A percentile compares a stretch with the other conserved stretches of the same genome.
Conservation (phyloP, 2,329 filamentous ascomycete genomes). For the Xylariaceae sp. region DNA sequence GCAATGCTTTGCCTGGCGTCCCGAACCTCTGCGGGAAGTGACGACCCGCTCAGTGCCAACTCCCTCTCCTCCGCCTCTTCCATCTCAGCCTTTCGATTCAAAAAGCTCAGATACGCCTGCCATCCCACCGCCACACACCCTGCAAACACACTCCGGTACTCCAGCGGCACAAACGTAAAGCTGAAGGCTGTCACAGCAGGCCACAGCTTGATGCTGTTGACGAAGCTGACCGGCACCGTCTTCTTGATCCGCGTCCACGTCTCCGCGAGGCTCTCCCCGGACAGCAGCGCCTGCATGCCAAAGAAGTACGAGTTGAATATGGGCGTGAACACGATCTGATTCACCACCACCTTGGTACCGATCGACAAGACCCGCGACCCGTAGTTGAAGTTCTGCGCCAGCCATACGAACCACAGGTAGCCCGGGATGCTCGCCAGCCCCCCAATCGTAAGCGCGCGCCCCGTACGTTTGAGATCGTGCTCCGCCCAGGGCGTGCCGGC, state of each 20-base stretch:
- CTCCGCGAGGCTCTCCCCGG: conserved; percentile 61
- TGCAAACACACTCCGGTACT: conserved; percentile 77
- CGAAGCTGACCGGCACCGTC: conserved; percentile 71
- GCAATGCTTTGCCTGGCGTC: too few relatives aligned
- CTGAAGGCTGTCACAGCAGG: conserved; percentile 80
- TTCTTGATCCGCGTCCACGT: conserved; percentile 66
- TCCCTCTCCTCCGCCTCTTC: conserved; percentile 33
- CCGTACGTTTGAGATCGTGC: conserved; percentile 67
- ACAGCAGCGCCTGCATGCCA: conserved; percentile 69
- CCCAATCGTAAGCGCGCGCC: conserved; percentile 71
- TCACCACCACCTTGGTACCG: conserved; percentile 71
- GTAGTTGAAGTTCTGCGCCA: conserved; percentile 67
- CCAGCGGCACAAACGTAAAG: conserved; percentile 76
- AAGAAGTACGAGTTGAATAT: conserved; percentile 83
- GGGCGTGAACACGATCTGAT: conserved; percentile 78
- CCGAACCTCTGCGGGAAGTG: too few relatives aligned
- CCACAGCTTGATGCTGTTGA: conserved; percentile 85
- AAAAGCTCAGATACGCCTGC: conserved; percentile 83
- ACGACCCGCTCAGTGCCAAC: too few relatives aligned
- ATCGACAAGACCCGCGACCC: conserved; percentile 67
- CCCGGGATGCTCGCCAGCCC: conserved; percentile 68
- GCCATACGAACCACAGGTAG: conserved; percentile 68
- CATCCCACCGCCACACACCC: conserved; percentile 79
- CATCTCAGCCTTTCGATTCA: conserved; percentile 70
- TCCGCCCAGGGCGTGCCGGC: conserved; percentile 37